phyloP scores from a whole-genome alignment of 352 stramenopile species.

The Phytophthora rubi region DNA sequence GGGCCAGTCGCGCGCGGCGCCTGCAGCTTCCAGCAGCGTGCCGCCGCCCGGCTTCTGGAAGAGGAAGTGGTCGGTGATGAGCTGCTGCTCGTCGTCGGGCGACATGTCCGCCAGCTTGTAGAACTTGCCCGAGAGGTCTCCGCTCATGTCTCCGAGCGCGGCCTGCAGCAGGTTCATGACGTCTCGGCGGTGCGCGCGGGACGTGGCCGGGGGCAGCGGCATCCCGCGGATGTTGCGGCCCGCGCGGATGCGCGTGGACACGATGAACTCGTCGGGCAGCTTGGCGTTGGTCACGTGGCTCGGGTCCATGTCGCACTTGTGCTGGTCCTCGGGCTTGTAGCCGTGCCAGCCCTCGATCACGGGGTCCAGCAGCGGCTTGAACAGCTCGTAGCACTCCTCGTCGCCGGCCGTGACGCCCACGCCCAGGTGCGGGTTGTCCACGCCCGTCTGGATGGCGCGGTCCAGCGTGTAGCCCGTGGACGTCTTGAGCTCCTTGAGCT shows the following conservation, averaged over 20 bases:
- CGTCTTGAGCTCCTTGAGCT: constrained; percentile 69
- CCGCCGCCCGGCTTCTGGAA: constrained; percentile 94
- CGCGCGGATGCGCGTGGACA: constrained; percentile 83
- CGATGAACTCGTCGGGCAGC: constrained; percentile 75
- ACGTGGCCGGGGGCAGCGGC: constrained; percentile 82
- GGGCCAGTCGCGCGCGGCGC: constrained; percentile 92
- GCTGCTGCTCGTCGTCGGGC: constrained; percentile 89
- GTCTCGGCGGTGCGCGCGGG: constrained; percentile 80
- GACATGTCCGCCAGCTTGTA: constrained; percentile 84
- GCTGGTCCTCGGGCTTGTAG: constrained; percentile 62
- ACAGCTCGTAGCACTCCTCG: constrained; percentile 76
- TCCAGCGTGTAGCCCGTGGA: constrained; percentile 79
- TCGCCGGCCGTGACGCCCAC: constrained; percentile 66
- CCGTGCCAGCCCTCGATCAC: constrained; percentile 79
- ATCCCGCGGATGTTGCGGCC: constrained; percentile 86
- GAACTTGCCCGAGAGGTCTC: constrained; percentile 78
- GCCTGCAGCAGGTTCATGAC: constrained; percentile 87
- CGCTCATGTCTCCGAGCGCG: constrained; percentile 76
- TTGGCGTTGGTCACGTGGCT: constrained; percentile 69
- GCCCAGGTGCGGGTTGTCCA: constrained; percentile 81
- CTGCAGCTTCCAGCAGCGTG: constrained; percentile 82
- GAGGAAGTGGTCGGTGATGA: constrained; percentile 92
- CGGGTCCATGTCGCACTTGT: constrained; percentile 79
- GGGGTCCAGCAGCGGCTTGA: constrained; percentile 77
- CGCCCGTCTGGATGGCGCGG: constrained; percentile 74